These are phyloP conservation scores for Cladosporium sp. DNA, from an alignment of 2,329 filamentous ascomycete species.

Conservation along the genomic window DNA sequence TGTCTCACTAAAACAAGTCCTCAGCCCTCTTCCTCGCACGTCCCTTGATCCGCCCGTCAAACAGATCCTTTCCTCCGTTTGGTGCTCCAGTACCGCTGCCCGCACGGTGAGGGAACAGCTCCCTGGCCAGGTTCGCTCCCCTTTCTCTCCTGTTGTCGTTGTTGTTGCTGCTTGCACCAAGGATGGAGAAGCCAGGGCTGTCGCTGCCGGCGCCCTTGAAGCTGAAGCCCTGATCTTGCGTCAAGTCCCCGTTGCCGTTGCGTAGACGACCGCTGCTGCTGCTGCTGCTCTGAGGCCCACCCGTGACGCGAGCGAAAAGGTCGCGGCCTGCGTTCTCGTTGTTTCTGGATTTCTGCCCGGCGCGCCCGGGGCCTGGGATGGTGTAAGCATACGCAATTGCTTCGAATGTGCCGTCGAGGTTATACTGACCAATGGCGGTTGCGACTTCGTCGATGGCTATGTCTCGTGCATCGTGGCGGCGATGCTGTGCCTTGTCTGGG, in stretches of 20 bases:
- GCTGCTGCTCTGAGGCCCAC: constrained; percentile 13
- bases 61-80: constrained; percentile 34
- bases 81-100: constrained; percentile 25
- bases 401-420: constrained; percentile 24
- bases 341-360: constrained; percentile 18
- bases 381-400: constrained; percentile 23
- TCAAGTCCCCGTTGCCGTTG: not conserved
- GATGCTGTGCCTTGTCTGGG: constrained; percentile 45
- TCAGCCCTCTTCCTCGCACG: constrained; percentile 33
- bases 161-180: constrained; percentile 30
- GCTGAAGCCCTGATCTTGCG: constrained; percentile 32
- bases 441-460: constrained; percentile 29
- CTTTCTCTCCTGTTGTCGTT: constrained; percentile 20
- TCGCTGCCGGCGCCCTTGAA: constrained; percentile 35
- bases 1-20: constrained; percentile 26
- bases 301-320: constrained; percentile 26
- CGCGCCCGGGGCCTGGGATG: constrained; percentile 17
- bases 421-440: constrained; percentile 29
- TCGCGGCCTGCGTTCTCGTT: constrained; percentile 22
- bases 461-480: constrained; percentile 46
- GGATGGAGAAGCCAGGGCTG: constrained; percentile 31
- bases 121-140: constrained; percentile 29
- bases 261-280: constrained; percentile 14
- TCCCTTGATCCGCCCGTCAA: constrained; percentile 35
- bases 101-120: constrained; percentile 36